Conservation (phyloP, 768 basidiomycete genomes). For the Psilocybe tampanensis region DNA sequence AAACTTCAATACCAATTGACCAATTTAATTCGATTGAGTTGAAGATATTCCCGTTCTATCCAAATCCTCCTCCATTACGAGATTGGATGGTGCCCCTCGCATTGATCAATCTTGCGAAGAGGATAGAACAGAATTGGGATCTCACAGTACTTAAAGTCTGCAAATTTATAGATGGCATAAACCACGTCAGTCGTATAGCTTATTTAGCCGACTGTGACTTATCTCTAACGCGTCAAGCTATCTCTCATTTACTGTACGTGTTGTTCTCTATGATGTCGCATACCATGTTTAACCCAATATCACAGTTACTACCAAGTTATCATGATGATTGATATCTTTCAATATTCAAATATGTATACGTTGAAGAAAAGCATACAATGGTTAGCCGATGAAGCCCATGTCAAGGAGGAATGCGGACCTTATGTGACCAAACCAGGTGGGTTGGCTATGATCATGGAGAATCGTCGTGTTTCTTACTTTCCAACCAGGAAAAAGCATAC, state of each 20-base stretch:
- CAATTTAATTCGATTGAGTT: conserved; percentile 93
- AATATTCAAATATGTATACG: conserved; percentile 97
- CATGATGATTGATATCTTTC: conserved; percentile 97
- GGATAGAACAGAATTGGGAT: conserved; percentile 94
- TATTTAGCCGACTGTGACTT: conserved; percentile 89
- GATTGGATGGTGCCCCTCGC: conserved; percentile 97
- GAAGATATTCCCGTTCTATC: conserved; percentile 96
- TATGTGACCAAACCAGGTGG: conserved; percentile 84
- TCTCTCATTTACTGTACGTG: conserved; percentile 88
- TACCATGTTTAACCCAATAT: conserved; percentile 10
- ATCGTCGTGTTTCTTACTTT: background rate
- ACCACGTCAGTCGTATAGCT: conserved; percentile 90
- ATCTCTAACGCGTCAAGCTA: conserved; percentile 78
- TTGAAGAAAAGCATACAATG: conserved; percentile 84
- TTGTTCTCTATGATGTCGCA: background rate
- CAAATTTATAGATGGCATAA: conserved; percentile 84
- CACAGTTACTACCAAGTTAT: conserved; percentile 92
- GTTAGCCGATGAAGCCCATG: conserved; percentile 83
- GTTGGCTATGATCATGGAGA: conserved; percentile 10
- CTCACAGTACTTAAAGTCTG: conserved; percentile 89
- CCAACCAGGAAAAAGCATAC: conserved; percentile 52
- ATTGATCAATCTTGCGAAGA: conserved; percentile 77
- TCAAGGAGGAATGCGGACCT: conserved; percentile 87
- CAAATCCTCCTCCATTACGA: conserved; percentile 85
- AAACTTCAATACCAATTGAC: conserved; percentile 91